Conservation (phyloP, 2,329 filamentous ascomycete species). For the Whalleya microplaca region DNA sequence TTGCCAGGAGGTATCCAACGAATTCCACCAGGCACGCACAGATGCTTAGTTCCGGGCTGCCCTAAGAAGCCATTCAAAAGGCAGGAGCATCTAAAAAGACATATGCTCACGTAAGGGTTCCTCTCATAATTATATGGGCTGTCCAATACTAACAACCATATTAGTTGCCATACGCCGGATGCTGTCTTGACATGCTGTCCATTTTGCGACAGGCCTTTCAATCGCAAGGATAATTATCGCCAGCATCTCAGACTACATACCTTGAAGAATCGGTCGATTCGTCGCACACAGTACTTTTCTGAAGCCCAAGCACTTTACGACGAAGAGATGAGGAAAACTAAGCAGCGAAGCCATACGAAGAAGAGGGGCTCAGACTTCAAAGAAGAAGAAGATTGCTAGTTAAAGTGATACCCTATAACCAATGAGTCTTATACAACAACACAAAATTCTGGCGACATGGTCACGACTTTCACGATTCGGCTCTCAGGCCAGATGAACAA, state of each 20-base stretch:
- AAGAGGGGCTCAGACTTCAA: slow-evolving; percentile 21
- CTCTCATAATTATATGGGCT: neutral
- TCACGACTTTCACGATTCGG: slow-evolving; percentile 1
- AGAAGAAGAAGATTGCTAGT: slow-evolving; percentile 13
- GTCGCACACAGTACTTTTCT: slow-evolving; percentile 37
- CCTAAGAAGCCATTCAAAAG: slow-evolving; percentile 49
- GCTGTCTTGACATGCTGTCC: slow-evolving; percentile 23
- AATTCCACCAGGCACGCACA: slow-evolving; percentile 35
- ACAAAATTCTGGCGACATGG: neutral
- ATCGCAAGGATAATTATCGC: slow-evolving; percentile 45
- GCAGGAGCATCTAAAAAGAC: slow-evolving; percentile 60
- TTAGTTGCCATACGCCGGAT: slow-evolving; percentile 33
- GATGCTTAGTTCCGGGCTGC: slow-evolving; percentile 52
- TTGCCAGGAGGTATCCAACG: slow-evolving; percentile 26
- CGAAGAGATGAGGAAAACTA: slow-evolving; percentile 29
- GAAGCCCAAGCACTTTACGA: slow-evolving; percentile 32
- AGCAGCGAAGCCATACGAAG: slow-evolving; percentile 28
- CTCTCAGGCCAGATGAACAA: slow-evolving; percentile 13
- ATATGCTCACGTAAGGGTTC: slow-evolving; percentile 50
- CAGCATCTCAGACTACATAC: slow-evolving; percentile 45
- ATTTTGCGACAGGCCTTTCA: slow-evolving; percentile 37
- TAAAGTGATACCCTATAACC: slow-evolving; percentile 5
- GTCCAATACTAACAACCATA: slow-evolving; percentile 32
- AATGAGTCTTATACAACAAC: slow-evolving; percentile 3
- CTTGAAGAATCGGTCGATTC: slow-evolving; percentile 33